Percentiles rank a stretch among this genome's conserved stretches.
Evolutionary conservation across 139 green algal species (phyloP).

Genomic region (Desmodesmus armatus): DNA sequence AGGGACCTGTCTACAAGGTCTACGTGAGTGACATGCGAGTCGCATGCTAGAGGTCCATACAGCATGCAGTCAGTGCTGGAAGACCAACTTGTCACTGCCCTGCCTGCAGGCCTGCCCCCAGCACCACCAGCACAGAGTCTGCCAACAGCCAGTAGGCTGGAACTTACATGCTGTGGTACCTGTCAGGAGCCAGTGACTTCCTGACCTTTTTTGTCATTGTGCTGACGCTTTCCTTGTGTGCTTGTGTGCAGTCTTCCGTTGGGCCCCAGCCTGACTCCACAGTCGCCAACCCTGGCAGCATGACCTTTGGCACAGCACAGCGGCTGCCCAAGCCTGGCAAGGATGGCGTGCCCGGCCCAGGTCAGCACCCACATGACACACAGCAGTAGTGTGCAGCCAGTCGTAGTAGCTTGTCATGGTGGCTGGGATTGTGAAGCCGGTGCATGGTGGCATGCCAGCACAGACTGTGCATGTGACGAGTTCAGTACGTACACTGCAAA

Average conservation of each 20-base stretch:
- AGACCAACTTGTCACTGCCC: no score
- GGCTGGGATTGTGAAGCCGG: not conserved
- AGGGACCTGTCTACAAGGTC: constrained; percentile 42
- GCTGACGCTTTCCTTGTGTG: no score
- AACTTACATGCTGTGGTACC: no score
- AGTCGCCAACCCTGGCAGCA: not conserved
- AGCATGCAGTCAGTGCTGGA: not conserved
- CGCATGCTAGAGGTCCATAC: not conserved
- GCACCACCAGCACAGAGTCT: no score
- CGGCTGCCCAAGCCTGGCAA: constrained; percentile 36
- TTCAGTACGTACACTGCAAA: no score
- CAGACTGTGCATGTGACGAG: no score
- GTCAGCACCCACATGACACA: no score
- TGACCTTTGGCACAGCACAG: constrained; percentile 51
- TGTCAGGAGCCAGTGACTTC: no score
- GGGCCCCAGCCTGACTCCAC: constrained; percentile 42
- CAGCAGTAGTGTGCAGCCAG: no score
- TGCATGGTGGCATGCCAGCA: no score
- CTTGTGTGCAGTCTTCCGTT: constrained; percentile 30
- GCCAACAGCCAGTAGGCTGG: not conserved
- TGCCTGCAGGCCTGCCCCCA: no score
- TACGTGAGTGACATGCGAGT: constrained; percentile 39
- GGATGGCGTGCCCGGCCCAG: constrained; percentile 44
- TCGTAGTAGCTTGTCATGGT: not conserved
- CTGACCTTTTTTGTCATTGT: no score